Evolutionary conservation across 1,284 basidiomycete genomes (phyloP).

Genomic region (Pyrrhoderma lamaoense): DNA sequence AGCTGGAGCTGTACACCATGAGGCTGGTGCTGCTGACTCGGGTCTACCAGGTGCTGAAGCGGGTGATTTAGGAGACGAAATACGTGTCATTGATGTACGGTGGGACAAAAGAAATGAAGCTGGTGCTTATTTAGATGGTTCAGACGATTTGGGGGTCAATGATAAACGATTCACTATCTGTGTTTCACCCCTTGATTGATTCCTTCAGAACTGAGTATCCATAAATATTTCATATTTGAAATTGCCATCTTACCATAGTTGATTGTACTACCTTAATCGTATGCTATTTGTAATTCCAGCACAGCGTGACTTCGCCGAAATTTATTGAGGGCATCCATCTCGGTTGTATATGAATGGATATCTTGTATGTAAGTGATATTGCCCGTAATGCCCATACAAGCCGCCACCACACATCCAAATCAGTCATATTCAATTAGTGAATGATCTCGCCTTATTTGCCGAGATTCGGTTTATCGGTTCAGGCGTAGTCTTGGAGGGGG

Average conservation of each 20-base stretch:
- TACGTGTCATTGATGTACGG: conserved; percentile 48
- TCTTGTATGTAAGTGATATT: too few relatives aligned
- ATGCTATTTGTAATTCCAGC: too few relatives aligned
- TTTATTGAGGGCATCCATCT: too few relatives aligned
- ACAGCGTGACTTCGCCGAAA: too few relatives aligned
- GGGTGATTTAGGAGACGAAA: conserved; percentile 31
- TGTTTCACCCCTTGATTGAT: not conserved
- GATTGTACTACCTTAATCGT: too few relatives aligned
- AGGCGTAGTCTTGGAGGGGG: not conserved
- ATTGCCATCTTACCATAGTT: too few relatives aligned
- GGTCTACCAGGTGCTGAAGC: too few relatives aligned
- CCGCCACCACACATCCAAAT: not conserved
- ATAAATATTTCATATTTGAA: too few relatives aligned
- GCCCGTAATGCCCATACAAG: too few relatives aligned
- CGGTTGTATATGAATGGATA: too few relatives aligned
- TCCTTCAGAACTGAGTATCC: not conserved
- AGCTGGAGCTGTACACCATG: conserved; percentile 24
- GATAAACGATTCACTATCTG: conserved; percentile 8
- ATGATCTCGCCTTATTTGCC: too few relatives aligned
- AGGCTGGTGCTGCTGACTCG: too few relatives aligned
- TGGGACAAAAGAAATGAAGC: conserved; percentile 29
- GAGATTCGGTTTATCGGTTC: not conserved
- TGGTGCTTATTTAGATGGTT: not conserved
- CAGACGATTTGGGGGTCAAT: not conserved
- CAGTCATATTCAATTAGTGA: not conserved